Evolutionary conservation across 1,284 basidiomycete species (phyloP), one percentile per base, ranked within the genome.

Genomic region (Grifola frondosa): DNA sequence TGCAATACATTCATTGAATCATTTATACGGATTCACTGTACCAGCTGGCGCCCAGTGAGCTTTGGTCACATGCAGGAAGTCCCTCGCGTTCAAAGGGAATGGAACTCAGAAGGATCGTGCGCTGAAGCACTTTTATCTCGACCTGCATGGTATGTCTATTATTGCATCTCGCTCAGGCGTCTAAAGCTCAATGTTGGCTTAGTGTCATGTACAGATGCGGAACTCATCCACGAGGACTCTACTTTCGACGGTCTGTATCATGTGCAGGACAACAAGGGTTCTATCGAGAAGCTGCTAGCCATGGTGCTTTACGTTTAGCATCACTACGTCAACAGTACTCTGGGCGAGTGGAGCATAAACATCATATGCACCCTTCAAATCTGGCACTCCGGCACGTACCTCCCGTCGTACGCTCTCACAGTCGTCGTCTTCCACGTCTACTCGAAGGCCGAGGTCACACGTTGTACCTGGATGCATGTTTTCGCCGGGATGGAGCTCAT

Each of bases 341-440:
- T 44, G 49, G n/a, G n/a, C 21, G 34, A 50, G 5, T 45, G 48
- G 10, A 61, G 59, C 16, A 46, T 62, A 24, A 53, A 65, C 53
- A 50, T 68, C 38, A 39, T 68, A 30, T 56, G 61, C 43, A 62
- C 60, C 19, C 44, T 65, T 16, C 66, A 65, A 6, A 45, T 64
- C 40, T 61, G 56, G 55, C 55, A 46, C 31, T 19, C 50, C 11
- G 50, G 48, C 30, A 20, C 37, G 16, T 46, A 44, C 10, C 42
- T 54, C n/a, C 54, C 58, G 9, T 54, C 56, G 3, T 54, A 53
- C 42, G 58, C 56, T 7, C 50, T 65, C 40, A 66, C 64, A 3
- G 52, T 49, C 38, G 47, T 61, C 41, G 42, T 44, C 17, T 65
- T 61, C 56, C 62, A 65, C 37, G 49, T 62, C 37, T 58, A 61